Percentiles rank a stretch among this genome's conserved stretches.
Conservation (phyloP, 2,329 filamentous ascomycete species). For the Colletotrichum trifolii region DNA sequence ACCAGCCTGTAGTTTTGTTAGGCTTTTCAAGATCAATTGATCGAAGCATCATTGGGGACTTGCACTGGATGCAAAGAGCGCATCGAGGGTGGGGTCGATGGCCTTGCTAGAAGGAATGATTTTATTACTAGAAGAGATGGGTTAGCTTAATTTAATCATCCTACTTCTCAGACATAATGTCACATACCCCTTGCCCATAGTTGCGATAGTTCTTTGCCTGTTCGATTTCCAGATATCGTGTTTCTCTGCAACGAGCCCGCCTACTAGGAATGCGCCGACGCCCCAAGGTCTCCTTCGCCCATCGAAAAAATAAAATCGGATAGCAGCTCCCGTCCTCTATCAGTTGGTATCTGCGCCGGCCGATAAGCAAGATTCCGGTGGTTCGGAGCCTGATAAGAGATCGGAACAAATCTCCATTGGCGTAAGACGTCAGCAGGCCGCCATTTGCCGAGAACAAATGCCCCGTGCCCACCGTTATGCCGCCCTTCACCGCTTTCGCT, state of each 20-base stretch:
- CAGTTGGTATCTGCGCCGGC: constrained; percentile 4
- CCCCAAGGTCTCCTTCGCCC: constrained; percentile 11
- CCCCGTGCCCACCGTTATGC: constrained; percentile 35
- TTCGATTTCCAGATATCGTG: not conserved
- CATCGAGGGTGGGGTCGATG: constrained; percentile 76
- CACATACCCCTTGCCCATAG: constrained; percentile 39
- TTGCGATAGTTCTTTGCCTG: constrained; percentile 12
- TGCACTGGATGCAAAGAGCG: constrained; percentile 80
- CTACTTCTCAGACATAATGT: no score
- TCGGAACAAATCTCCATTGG: constrained; percentile 35
- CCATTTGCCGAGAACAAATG: constrained; percentile 35
- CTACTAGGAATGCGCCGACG: constrained; percentile 28
- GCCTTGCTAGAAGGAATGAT: constrained; percentile 61
- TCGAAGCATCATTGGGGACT: constrained; percentile 47
- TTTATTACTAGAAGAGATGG: not conserved
- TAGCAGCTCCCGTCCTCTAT: constrained; percentile 11
- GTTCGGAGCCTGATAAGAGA: constrained; percentile 28
- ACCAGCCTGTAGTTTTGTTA: constrained; percentile 55
- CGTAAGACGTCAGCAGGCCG: constrained; percentile 30
- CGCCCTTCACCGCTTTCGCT: constrained; percentile 37
- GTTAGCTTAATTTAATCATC: not conserved
- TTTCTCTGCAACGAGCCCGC: constrained; percentile 23
- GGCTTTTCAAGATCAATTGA: constrained; percentile 13
- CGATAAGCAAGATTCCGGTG: constrained; percentile 29
- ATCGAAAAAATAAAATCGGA: constrained; percentile 28